A percentile compares a stretch with the other conserved stretches of the same genome.
Conservation (phyloP, 2,329 filamentous ascomycete genomes). For the Pseudonectria buxi region DNA sequence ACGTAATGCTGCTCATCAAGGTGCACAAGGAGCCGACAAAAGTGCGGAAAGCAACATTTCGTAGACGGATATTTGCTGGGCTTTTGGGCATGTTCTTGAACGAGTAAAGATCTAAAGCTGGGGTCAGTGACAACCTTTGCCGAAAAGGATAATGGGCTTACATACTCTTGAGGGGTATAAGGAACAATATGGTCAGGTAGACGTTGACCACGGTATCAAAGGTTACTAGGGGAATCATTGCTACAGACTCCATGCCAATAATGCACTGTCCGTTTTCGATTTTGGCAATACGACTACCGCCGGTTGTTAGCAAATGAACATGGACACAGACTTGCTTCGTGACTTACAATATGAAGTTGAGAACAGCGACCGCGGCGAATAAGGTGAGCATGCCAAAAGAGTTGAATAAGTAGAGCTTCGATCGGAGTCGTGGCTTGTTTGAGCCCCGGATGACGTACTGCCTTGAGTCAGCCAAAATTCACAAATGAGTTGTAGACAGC, state of each 20-base stretch:
- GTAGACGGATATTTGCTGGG: conserved; percentile 36
- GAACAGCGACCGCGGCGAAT: conserved; percentile 40
- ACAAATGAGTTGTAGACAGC: no score
- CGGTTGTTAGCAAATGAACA: conserved; percentile 1
- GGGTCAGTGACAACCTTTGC: no score
- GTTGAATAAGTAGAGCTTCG: conserved; percentile 55
- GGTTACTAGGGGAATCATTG: conserved; percentile 54
- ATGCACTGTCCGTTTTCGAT: conserved; percentile 50
- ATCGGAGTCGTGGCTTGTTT: conserved; percentile 44
- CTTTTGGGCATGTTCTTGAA: conserved; percentile 41
- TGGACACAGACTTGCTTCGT: neutral
- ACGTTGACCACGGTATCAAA: conserved; percentile 57
- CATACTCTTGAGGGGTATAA: conserved; percentile 52
- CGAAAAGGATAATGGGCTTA: neutral
- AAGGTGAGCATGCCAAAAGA: conserved; percentile 47
- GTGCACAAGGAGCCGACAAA: conserved; percentile 54
- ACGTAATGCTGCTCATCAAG: conserved; percentile 51
- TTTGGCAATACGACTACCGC: conserved; percentile 47
- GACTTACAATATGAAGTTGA: conserved; percentile 57
- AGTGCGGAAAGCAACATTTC: conserved; percentile 48
- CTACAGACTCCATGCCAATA: conserved; percentile 53
- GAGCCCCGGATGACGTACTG: conserved; percentile 52
- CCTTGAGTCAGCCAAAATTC: conserved; percentile 6
- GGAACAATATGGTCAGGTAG: conserved; percentile 56
- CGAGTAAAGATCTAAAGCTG: conserved; percentile 43